Conservation (phyloP, 2,329 filamentous ascomycete species). For the Penicillium sp. region DNA sequence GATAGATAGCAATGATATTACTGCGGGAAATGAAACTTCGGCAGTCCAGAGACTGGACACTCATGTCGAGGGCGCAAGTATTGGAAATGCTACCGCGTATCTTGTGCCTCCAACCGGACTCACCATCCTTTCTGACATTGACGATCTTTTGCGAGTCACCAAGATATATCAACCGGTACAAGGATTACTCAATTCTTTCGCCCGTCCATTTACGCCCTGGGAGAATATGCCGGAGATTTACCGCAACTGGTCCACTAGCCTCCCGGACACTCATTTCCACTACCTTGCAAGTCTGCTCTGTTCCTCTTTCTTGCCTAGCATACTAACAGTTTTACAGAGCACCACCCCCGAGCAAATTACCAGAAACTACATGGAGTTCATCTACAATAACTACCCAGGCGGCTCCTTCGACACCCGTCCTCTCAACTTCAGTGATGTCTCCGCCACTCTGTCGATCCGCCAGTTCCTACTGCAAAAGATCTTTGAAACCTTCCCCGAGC, state of each 20-base stretch:
- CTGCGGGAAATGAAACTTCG: conserved; percentile 62
- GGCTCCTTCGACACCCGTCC: conserved; percentile 76
- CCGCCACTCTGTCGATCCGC: conserved; percentile 69
- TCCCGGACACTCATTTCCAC: conserved; percentile 72
- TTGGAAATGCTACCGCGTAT: conserved; percentile 73
- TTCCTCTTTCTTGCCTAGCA: fast-evolving
- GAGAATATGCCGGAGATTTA: conserved; percentile 78
- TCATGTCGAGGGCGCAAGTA: conserved; percentile 61
- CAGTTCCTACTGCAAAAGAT: conserved; percentile 67
- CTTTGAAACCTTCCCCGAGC: conserved; percentile 70
- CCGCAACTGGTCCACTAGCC: conserved; percentile 66
- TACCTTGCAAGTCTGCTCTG: conserved; percentile 51
- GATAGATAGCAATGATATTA: conserved; percentile 57
- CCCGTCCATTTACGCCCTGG: conserved; percentile 67
- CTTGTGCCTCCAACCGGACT: conserved; percentile 68
- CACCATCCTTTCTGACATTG: conserved; percentile 73
- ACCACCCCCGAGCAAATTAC: conserved; percentile 77
- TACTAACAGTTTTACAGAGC: conserved; percentile 41
- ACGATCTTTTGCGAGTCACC: conserved; percentile 76
- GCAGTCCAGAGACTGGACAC: conserved; percentile 67
- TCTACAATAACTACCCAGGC: conserved; percentile 72
- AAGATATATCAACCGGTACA: conserved; percentile 75
- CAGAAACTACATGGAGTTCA: conserved; percentile 72
- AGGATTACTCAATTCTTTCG: conserved; percentile 74
- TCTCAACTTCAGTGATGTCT: conserved; percentile 73